A percentile compares a stretch with the other conserved stretches of the same genome.
phyloP scores from a whole-genome alignment of 352 stramenopile genomes.

The Pythium rhizo-oryzae region DNA sequence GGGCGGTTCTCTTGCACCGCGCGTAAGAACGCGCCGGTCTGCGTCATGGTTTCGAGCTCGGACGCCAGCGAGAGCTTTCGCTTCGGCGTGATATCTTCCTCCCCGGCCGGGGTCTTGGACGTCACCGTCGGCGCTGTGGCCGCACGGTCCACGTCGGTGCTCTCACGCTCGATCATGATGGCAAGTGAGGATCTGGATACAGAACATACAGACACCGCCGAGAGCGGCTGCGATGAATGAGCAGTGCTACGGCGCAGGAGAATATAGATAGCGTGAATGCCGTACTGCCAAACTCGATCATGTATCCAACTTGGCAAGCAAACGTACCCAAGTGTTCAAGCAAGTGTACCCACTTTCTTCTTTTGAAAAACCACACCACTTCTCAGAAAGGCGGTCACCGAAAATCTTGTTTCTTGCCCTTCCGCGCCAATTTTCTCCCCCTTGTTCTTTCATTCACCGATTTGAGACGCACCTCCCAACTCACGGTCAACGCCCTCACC shows the following conservation, averaged over 20 bases:
- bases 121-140: neutral
- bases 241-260: neutral
- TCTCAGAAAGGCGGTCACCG: too few relatives aligned
- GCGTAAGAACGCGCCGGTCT: constrained; percentile 28
- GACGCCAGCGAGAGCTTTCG: constrained; percentile 37
- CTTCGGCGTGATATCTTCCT: neutral
- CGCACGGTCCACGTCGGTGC: neutral
- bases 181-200: neutral
- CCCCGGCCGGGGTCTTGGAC: neutral
- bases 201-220: neutral
- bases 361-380: too few relatives aligned
- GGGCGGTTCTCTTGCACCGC: constrained; percentile 43
- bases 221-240: neutral
- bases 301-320: too few relatives aligned
- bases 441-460: too few relatives aligned
- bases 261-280: neutral
- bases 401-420: too few relatives aligned
- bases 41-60: constrained; percentile 34
- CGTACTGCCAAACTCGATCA: too few relatives aligned
- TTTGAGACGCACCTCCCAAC: too few relatives aligned
- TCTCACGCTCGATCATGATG: neutral
- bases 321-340: too few relatives aligned
- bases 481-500: too few relatives aligned
- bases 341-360: too few relatives aligned
- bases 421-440: too few relatives aligned